phyloP scores from a whole-genome alignment of 306 rosid genomes.

The Benincasa hispida region DNA sequence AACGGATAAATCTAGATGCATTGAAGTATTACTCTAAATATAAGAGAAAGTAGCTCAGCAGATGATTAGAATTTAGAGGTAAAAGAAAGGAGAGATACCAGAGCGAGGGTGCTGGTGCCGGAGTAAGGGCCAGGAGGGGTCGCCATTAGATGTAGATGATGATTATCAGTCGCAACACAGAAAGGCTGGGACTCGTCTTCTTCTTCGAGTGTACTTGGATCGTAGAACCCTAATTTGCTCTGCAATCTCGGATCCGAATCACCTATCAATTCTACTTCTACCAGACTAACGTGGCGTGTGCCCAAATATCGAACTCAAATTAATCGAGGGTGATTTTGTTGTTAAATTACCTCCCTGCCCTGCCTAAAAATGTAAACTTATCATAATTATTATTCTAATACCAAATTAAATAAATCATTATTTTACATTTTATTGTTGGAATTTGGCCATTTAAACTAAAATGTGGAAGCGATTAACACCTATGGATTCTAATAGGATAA shows the following conservation, averaged over 20 bases:
- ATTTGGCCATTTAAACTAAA: no score
- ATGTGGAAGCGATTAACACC: no score
- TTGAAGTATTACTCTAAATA: background rate
- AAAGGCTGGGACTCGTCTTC: slow-evolving; percentile 4
- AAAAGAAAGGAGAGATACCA: slow-evolving; percentile 8
- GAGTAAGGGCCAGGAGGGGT: slow-evolving; percentile 36
- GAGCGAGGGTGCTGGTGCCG: slow-evolving; percentile 37
- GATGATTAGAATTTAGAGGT: background rate
- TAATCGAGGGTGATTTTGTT: background rate
- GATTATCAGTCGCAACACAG: background rate
- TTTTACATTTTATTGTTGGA: no score
- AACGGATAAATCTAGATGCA: background rate
- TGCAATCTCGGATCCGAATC: background rate
- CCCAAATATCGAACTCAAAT: background rate
- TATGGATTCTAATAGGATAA: no score
- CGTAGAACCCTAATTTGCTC: slow-evolving; percentile 7
- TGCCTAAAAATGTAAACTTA: background rate
- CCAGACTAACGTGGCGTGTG: no score
- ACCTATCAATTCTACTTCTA: background rate
- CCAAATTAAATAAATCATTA: background rate
- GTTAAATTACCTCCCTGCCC: background rate
- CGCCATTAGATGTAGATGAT: slow-evolving; percentile 15
- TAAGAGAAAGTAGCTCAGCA: background rate
- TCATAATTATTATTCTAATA: background rate
- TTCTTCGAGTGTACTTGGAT: background rate